These are phyloP conservation scores for Lenzites betulinus DNA, from an alignment of 768 basidiomycete genomes.

Conservation along the genomic window DNA sequence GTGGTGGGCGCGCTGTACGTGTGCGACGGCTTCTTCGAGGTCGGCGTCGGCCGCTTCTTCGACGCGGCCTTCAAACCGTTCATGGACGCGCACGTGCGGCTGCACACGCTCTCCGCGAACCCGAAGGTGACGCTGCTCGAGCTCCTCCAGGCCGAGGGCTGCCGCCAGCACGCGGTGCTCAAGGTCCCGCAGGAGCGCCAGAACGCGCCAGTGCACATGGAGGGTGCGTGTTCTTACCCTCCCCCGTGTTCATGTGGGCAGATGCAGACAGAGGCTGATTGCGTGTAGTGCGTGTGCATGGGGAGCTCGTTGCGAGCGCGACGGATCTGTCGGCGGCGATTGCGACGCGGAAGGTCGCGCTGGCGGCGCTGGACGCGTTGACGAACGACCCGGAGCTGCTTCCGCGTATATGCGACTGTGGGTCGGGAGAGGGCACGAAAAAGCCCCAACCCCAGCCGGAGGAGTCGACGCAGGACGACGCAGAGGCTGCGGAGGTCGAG, in stretches of 20 bases:
- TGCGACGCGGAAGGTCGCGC: conserved; percentile 63
- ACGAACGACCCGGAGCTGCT: conserved; percentile 66
- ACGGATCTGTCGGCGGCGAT: conserved; percentile 50
- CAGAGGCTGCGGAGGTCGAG: conserved; percentile 32
- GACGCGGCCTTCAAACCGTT: conserved; percentile 72
- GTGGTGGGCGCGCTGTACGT: conserved; percentile 79
- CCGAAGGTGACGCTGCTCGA: conserved; percentile 78
- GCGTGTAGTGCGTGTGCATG: conserved; percentile 66
- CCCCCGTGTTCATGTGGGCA: neutral
- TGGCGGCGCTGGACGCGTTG: conserved; percentile 68
- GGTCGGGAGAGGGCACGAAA: neutral
- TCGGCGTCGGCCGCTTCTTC: conserved; percentile 66
- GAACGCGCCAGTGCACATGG: conserved; percentile 41
- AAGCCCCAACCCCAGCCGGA: conserved; percentile 27
- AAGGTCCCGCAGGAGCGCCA: conserved; percentile 43
- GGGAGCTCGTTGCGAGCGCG: conserved; percentile 60
- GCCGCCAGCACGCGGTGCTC: conserved; percentile 61
- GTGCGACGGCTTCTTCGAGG: conserved; percentile 66
- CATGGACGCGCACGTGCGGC: conserved; percentile 72
- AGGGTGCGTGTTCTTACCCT: conserved; percentile 43
- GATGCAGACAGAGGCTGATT: neutral
- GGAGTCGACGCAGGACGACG: conserved; percentile 36
- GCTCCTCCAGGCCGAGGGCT: conserved; percentile 69
- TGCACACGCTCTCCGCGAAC: conserved; percentile 73
- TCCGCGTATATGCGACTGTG: conserved; percentile 67